Conservation (phyloP, 2,329 filamentous ascomycete genomes). For the Fusarium sp. region DNA sequence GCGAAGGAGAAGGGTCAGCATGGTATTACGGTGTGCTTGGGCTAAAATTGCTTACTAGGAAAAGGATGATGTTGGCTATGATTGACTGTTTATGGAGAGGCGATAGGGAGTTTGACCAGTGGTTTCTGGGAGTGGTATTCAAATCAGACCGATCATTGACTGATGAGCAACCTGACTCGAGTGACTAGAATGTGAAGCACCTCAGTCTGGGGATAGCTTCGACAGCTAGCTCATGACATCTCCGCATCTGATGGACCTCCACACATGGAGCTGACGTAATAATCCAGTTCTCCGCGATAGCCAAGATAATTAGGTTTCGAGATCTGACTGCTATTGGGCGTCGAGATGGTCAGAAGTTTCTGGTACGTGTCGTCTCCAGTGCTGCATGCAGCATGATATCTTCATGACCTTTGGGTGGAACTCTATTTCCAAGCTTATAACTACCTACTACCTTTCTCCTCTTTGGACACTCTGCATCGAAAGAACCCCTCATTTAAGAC, state of each 20-base stretch:
- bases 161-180: slow-evolving; percentile 3
- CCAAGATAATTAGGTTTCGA: slow-evolving; percentile 28
- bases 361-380: slow-evolving; percentile 11
- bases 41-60: slow-evolving; percentile 16
- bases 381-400: slow-evolving; percentile 37
- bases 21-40: slow-evolving; percentile 24
- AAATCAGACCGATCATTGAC: slow-evolving; percentile 34
- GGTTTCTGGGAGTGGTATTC: slow-evolving; percentile 34
- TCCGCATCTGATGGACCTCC: slow-evolving; percentile 31
- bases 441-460: slow-evolving; percentile 9
- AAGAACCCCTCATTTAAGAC: slow-evolving; percentile 10
- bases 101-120: slow-evolving; percentile 41
- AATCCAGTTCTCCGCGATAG: slow-evolving; percentile 21
- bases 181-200: slow-evolving; percentile 6
- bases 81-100: slow-evolving; percentile 34
- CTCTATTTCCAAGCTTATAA: slow-evolving; percentile 34
- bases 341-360: slow-evolving; percentile 19
- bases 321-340: slow-evolving; percentile 23
- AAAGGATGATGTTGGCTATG: slow-evolving; percentile 36
- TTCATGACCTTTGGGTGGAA: slow-evolving; percentile 36
- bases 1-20: slow-evolving; percentile 24
- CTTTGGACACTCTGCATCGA: slow-evolving; percentile 8
- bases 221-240: slow-evolving; percentile 16
- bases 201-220: slow-evolving; percentile 18
- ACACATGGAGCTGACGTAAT: slow-evolving; percentile 43